Conservation (phyloP, 108 stramenopile species). For the Parietichytrium sp. region DNA sequence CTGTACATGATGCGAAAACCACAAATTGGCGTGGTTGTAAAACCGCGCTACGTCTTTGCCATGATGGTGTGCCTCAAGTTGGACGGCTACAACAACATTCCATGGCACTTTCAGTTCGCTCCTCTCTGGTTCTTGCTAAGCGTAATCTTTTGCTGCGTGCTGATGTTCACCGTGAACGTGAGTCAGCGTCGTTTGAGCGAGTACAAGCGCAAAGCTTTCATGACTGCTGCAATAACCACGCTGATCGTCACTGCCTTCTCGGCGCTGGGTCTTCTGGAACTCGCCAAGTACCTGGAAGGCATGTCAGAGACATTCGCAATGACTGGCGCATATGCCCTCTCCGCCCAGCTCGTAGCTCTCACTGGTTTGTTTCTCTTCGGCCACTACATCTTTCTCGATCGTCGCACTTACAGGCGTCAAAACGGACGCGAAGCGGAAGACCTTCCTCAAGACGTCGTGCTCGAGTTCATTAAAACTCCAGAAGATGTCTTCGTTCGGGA, state of each 20-base stretch:
- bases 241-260: not conserved
- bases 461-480: not conserved
- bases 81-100: not conserved
- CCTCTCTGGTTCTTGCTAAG: constrained; percentile 9
- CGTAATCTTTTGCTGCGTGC: not conserved
- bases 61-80: not conserved
- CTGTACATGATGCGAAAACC: not conserved
- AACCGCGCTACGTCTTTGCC: not conserved
- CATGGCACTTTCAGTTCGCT: not conserved
- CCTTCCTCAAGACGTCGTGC: not conserved
- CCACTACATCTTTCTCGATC: not conserved
- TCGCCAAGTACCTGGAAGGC: not conserved
- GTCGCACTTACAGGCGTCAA: not conserved
- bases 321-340: not conserved
- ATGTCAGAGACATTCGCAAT: not conserved
- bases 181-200: not conserved
- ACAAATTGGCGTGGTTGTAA: not conserved
- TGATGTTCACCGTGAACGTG: not conserved
- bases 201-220: not conserved
- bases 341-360: not conserved
- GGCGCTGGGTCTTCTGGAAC: not conserved
- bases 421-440: not conserved
- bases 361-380: not conserved
- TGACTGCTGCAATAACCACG: not conserved
- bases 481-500: not conserved